Base-by-base conservation (phyloP, 352 stramenopile genomes). In the Thraustochytrium striatum region DNA sequence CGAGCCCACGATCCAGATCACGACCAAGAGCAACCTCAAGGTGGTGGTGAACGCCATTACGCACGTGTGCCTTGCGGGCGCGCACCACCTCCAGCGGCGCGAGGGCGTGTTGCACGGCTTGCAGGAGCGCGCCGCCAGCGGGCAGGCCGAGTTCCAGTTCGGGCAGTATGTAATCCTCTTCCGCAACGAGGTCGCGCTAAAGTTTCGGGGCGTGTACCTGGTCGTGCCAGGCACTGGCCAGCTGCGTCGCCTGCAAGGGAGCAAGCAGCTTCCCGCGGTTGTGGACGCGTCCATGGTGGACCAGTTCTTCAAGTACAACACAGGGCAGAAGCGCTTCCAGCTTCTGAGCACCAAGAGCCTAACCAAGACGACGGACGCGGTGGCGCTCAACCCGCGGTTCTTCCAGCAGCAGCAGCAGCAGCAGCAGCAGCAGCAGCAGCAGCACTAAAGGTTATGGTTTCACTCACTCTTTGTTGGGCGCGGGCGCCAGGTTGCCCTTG, bases 241-340 rank as follows among this genome's bases (percentile, higher is more conserved):
- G 25, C 32, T 75, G 25, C 39, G 41, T 30, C 58, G 68, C n/a
- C 7, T 75, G 11, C 65, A 75, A 32, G 65, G 65, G n/a, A 43
- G 30, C 25, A 75, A 75, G 43, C 52, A 58, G 5, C 36, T 75
- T 39, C 65, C 65, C 3, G 41, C 8, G 25, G 25, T 9, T 7
- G 52, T 75, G 32, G 65, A 75, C 44, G 44, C 65, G 5, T 1
- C n/a, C 5, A 75, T 75, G 65, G 9, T 75, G 2, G 65, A 75
- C 52, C 44, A 39, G 19, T 75, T 70, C 25, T 75, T 61, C 50
- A 75, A 75, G 50, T 75, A 75, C 52, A 75, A 75, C 65, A 75
- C 65, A 28, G 65, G 65, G n/a, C 65, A 75, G 5, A 75, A 75
- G 65, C 65, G 65, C 21, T 75, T 75, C 39, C 16, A 21, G 41